Percentiles rank a stretch among this genome's conserved stretches.
phyloP scores from a whole-genome alignment of 805 yeast genomes.

The Candida sakaeoensis region DNA sequence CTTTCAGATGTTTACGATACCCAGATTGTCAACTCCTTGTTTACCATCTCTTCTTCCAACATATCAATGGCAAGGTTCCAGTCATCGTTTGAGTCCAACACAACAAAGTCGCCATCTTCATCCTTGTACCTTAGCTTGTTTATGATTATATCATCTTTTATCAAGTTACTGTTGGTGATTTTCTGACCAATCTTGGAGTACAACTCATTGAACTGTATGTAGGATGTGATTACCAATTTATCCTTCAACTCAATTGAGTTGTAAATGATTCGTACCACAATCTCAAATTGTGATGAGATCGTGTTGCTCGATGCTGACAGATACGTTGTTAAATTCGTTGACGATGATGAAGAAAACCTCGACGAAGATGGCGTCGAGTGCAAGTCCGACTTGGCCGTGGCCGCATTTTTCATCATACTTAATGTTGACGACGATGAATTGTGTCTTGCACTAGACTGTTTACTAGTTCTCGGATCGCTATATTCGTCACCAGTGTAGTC shows the following conservation, averaged over 20 bases:
- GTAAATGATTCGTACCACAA: conserved; percentile 30
- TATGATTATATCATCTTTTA: conserved; percentile 50
- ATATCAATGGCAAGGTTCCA: conserved; percentile 79
- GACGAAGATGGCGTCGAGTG: conserved; percentile 18
- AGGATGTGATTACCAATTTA: conserved; percentile 23
- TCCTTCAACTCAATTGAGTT: conserved; percentile 28
- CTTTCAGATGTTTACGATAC: conserved; percentile 23
- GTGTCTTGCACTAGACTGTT: conserved; percentile 36
- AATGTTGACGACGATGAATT: conserved; percentile 40
- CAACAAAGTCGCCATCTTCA: conserved; percentile 93
- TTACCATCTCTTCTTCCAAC: conserved; percentile 29
- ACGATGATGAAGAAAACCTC: conserved; percentile 12
- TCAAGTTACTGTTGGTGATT: conserved; percentile 46
- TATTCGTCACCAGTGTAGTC: conserved; percentile 11
- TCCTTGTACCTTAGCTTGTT: conserved; percentile 75
- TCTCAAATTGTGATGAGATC: conserved; percentile 9
- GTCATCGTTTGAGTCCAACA: conserved; percentile 82
- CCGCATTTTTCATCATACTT: conserved; percentile 38
- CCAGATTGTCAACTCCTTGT: conserved; percentile 34
- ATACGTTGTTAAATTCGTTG: conserved; percentile 10
- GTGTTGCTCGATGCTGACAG: conserved; percentile 10
- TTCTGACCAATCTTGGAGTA: conserved; percentile 57
- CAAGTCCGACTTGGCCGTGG: conserved; percentile 20
- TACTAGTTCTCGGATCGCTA: conserved; percentile 16
- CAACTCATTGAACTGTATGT: conserved; percentile 45